Base-by-base conservation (phyloP, 192 early-diverging fungal species). In the Chytriomyces confervae region DNA sequence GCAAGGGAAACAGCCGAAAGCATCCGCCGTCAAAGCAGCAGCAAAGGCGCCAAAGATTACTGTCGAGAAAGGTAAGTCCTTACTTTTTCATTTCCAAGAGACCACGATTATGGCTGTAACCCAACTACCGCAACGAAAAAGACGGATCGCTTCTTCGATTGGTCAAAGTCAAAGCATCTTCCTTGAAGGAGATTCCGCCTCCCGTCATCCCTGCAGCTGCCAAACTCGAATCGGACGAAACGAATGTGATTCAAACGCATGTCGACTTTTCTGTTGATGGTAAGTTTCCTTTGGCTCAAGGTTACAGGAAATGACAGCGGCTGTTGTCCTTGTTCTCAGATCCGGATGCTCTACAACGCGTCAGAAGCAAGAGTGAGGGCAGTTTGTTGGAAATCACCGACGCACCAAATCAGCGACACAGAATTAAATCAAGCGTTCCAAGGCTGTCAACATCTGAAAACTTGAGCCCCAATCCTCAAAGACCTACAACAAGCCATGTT, bases 91-190 rank as follows among this genome's bases (percentile, higher is more conserved):
- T 36, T 36, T 36, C 36, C 3, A 36, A 36, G 29, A 36, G 29
- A 36, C 29, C 1, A 36, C 29, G 29, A 36, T 2, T 36, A 2
- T 2, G 29, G 2, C 2, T 36, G 29, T 36, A 36, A 36, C 29
- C 29, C 29, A 36, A 36, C 29, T 36, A 36, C 29, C 29, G 2
- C 29, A 36, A 36, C 2, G 29, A 36, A 0, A 11, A 57, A 57
- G 53, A 20, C 53, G 53, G 20, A 11, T 57, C 53, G 62, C 62
- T 13, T 1, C 27, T 29, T 11, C 16, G 11, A 27, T 10, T 68
- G 18, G 66, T 68, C 7, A 27, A 46, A 47, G 66, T 68, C 4
- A 68, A 68, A 45, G 66, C 66, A 9, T 68, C 66, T 0, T 68
- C 29, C 8, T 23, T 68, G 13, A 20, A 44, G 27, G 66, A 68